Conservation (phyloP, 768 basidiomycete genomes). For the Xanthoconium stramineum region DNA sequence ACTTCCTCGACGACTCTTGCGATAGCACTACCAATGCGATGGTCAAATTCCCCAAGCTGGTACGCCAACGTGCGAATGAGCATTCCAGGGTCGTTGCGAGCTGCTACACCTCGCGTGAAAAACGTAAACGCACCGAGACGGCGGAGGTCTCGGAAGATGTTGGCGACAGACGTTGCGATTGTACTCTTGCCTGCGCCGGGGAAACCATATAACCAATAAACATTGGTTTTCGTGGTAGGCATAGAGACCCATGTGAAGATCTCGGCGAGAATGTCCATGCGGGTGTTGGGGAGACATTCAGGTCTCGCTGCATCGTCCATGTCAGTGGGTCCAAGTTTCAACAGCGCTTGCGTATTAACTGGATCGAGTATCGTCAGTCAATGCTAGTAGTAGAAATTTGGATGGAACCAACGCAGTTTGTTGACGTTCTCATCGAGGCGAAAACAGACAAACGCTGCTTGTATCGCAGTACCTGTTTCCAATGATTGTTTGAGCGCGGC, state of each 20-base stretch:
- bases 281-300: slow-evolving; percentile 31
- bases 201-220: slow-evolving; percentile 36
- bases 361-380: neutral
- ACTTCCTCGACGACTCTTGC: slow-evolving; percentile 22
- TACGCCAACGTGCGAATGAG: slow-evolving; percentile 35
- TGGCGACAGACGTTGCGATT: slow-evolving; percentile 34
- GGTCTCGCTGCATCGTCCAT: slow-evolving; percentile 28
- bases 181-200: slow-evolving; percentile 38
- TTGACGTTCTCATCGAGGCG: slow-evolving; percentile 28
- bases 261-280: slow-evolving; percentile 27
- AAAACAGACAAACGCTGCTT: slow-evolving; percentile 26
- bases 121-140: slow-evolving; percentile 37
- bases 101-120: slow-evolving; percentile 31
- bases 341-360: slow-evolving; percentile 22
- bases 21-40: slow-evolving; percentile 27
- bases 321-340: slow-evolving; percentile 27
- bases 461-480: slow-evolving; percentile 23
- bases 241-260: slow-evolving; percentile 24
- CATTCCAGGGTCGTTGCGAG: slow-evolving; percentile 27
- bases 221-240: slow-evolving; percentile 17
- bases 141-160: slow-evolving; percentile 29
- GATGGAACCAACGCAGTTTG: slow-evolving; percentile 20
- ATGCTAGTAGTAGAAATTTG: neutral
- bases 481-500: slow-evolving; percentile 25
- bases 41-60: slow-evolving; percentile 33